Percentiles rank a stretch among this genome's conserved stretches.
Evolutionary conservation across 1,284 basidiomycete genomes (phyloP).

Genomic region (Ustilago crameri): DNA sequence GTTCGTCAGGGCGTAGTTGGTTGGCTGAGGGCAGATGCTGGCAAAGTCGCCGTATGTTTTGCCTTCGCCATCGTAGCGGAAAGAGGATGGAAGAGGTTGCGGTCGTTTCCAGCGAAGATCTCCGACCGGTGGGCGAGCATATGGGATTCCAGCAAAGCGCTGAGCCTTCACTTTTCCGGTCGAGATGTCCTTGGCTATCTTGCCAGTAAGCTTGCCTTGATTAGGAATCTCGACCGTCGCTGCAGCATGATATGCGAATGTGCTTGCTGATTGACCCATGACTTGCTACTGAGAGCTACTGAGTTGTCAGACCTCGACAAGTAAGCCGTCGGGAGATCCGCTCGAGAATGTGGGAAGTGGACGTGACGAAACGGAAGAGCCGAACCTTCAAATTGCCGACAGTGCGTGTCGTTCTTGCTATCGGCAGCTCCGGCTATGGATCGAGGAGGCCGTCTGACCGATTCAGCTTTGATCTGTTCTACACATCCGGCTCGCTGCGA

Average conservation of each 20-base stretch:
- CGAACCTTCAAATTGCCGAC: not conserved
- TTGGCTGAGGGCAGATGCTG: constrained; percentile 20
- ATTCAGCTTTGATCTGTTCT: not conserved
- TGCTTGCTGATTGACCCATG: constrained; percentile 43
- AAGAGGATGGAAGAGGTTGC: constrained; percentile 20
- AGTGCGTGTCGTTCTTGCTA: not conserved
- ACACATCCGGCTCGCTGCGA: not conserved
- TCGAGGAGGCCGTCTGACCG: not conserved
- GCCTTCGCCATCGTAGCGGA: constrained; percentile 26
- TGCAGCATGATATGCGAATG: constrained; percentile 12
- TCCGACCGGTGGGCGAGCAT: constrained; percentile 43
- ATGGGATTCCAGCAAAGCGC: constrained; percentile 47
- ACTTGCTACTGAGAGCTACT: not conserved
- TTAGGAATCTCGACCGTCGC: constrained; percentile 27
- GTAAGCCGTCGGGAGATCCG: not conserved
- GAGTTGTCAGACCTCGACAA: not conserved
- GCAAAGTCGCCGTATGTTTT: constrained; percentile 31
- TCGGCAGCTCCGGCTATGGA: not conserved
- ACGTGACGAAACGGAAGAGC: not conserved
- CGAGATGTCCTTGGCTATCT: constrained; percentile 14
- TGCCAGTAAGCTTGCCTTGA: constrained; percentile 28
- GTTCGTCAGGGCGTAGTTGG: constrained; percentile 34
- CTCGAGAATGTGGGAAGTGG: not conserved
- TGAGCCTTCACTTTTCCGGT: constrained; percentile 33
- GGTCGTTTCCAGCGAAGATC: constrained; percentile 38